Evolutionary conservation across 805 yeast species (phyloP).

Genomic region (Tetrapisispora fleetii): DNA sequence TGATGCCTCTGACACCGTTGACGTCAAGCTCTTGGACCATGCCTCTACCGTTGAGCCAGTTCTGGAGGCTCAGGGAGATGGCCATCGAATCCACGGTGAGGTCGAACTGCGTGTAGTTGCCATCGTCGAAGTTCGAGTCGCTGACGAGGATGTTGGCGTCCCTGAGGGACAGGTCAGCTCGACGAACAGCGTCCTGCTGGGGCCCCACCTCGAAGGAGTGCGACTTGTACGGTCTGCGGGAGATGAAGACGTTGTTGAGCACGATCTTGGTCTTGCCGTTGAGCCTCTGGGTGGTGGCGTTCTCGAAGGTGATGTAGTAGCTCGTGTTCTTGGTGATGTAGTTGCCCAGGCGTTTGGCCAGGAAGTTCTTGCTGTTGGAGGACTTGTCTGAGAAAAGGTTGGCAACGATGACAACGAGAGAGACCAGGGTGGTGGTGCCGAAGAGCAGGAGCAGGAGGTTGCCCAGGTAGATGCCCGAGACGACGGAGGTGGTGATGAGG

Average conservation of each 20-base stretch:
- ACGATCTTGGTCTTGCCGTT: conserved; percentile 60
- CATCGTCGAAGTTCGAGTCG: conserved; percentile 56
- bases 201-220: conserved; percentile 57
- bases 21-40: conserved; percentile 71
- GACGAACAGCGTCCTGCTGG: conserved; percentile 59
- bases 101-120: conserved; percentile 94
- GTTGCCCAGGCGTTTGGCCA: conserved; percentile 75
- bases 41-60: conserved; percentile 88
- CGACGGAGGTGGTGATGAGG: conserved; percentile 55
- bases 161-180: conserved; percentile 33
- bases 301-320: conserved; percentile 77
- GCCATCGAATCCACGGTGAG: conserved; percentile 78
- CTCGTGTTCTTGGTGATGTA: conserved; percentile 75
- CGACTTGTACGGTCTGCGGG: conserved; percentile 57
- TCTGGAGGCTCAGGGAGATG: conserved; percentile 66
- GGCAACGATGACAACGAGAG: conserved; percentile 38
- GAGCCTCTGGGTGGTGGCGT: conserved; percentile 83
- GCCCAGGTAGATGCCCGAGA: conserved; percentile 88
- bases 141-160: conserved; percentile 23
- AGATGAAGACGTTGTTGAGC: conserved; percentile 76
- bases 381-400: conserved; percentile 56
- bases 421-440: conserved; percentile 89
- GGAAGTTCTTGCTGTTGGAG: conserved; percentile 50
- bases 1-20: conserved; percentile 82
- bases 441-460: conserved; percentile 68